Evolutionary conservation across 2,329 filamentous ascomycete genomes (phyloP), one percentile per base, ranked within the genome.

Genomic region (Basipetospora chlamydospora): DNA sequence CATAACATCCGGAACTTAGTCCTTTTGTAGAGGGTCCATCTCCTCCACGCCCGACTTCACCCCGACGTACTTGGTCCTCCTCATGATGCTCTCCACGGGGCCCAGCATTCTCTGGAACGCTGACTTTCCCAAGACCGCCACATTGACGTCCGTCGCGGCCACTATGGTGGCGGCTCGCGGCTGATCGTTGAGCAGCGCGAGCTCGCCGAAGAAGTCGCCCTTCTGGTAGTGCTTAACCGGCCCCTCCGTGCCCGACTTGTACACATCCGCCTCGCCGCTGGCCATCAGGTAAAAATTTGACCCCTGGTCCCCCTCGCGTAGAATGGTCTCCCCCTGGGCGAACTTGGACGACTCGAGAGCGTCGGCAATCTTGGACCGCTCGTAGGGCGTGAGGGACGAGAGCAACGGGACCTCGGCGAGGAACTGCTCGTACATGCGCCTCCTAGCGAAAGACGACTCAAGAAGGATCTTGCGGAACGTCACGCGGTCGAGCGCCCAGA

Each of bases 401-500:
- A 98, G 72, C 21, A 96, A 68, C 0, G 85, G 84, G 2, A 96
- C 90, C 54, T 94, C 86, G 55, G 93, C 87, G 16, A 98, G 68
- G 66, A 98, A 96, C 47, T 77, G 84, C 61, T 98, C 90, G 59
- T 96, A 96, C 78, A 96, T 88, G 50, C 88, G 82, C 48, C 90
- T 79, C 39, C 88, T 82, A 49, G 92, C 84, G 63, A 95, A 96
- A 3, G 90, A 93, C 26, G 84, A 92, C 61, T 96, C 88, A 87
- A 98, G 95, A 43, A 98, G 69, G 45, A 98, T 96, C 42, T 90
- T 83, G 48, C 90, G 85, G 70, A 98, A 98, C 8, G 90, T 98
- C 43, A 95, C 71, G 37, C 90, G 84, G 54, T 98, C 90, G 35
- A 98, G 68, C 15, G 86, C 86, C 90, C 90, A 98, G 8, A 98